These are phyloP conservation scores for Epichloe amarillans DNA, from an alignment of 2,329 filamentous ascomycete species.

Conservation along the genomic window DNA sequence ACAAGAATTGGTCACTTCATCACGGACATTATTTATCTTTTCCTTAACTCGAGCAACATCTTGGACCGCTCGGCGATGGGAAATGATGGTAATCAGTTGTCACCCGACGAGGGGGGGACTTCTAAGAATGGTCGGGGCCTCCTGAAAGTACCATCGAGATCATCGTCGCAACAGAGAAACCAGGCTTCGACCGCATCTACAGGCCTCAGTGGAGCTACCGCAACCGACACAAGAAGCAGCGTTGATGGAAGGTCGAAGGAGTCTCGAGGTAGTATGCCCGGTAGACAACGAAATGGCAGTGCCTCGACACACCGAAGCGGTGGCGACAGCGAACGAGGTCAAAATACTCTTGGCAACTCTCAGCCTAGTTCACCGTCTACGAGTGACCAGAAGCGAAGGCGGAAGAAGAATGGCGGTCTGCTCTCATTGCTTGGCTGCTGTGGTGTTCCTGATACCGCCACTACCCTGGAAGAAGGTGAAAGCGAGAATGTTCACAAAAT, in stretches of 20 bases:
- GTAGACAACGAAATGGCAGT: slow-evolving; percentile 52
- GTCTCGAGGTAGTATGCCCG: slow-evolving; percentile 50
- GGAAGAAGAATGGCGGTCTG: slow-evolving; percentile 42
- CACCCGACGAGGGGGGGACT: slow-evolving; percentile 27
- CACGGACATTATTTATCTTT: slow-evolving; percentile 7
- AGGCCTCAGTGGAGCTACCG: slow-evolving; percentile 46
- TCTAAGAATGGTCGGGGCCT: slow-evolving; percentile 38
- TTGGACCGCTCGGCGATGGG: slow-evolving; percentile 24
- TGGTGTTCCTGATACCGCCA: slow-evolving; percentile 45
- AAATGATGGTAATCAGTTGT: slow-evolving; percentile 28
- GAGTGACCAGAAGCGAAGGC: slow-evolving; percentile 38
- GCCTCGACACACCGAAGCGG: slow-evolving; percentile 50
- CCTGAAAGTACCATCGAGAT: slow-evolving; percentile 47
- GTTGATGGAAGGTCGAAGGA: slow-evolving; percentile 52
- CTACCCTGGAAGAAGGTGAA: slow-evolving; percentile 37
- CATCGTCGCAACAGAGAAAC: slow-evolving; percentile 45
- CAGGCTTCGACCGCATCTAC: slow-evolving; percentile 47
- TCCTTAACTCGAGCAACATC: slow-evolving; percentile 17
- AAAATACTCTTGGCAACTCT: slow-evolving; percentile 32
- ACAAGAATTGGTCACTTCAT: not conserved
- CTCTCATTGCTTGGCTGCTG: slow-evolving; percentile 55
- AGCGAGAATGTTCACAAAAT: slow-evolving; percentile 43
- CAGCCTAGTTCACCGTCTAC: slow-evolving; percentile 38
- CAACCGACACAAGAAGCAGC: slow-evolving; percentile 46
- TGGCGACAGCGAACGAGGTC: slow-evolving; percentile 37